Evolutionary conservation across 441 rosid species (phyloP).

Genomic region (Theobroma grandiflorum): DNA sequence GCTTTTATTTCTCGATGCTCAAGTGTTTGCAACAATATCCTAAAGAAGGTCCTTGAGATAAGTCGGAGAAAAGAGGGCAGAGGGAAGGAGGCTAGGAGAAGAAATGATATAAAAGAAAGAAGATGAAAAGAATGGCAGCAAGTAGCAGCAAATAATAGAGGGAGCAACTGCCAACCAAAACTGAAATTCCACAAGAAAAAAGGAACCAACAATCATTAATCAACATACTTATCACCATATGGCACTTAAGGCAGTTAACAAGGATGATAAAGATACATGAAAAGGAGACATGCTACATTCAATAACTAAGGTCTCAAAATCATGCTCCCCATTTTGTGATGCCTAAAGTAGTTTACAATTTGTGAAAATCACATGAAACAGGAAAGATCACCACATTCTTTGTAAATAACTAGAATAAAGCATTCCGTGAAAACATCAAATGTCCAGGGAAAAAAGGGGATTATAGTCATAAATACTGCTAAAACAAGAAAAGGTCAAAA

Average conservation of each 20-base stretch:
- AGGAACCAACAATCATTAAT: constrained; percentile 2
- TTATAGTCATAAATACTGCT: background rate
- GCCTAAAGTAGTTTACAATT: background rate
- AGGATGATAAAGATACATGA: background rate
- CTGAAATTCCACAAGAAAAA: background rate
- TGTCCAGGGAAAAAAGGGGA: background rate
- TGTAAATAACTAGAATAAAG: background rate
- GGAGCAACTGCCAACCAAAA: background rate
- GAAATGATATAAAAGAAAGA: background rate
- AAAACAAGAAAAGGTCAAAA: constrained; percentile 37
- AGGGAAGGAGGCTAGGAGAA: constrained; percentile 1
- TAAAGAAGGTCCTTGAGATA: background rate
- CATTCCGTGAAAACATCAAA: background rate
- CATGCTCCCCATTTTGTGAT: background rate
- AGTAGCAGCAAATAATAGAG: background rate
- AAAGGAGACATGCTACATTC: background rate
- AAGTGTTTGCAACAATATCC: background rate
- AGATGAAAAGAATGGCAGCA: background rate
- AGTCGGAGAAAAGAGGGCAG: background rate
- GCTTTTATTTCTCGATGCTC: background rate
- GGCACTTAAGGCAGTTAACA: background rate
- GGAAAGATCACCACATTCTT: background rate
- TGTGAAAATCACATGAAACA: background rate
- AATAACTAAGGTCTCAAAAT: background rate
- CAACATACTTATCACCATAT: background rate